Evolutionary conservation across 2,329 filamentous ascomycete genomes (phyloP).

Genomic region (Macrophomina tecta): DNA sequence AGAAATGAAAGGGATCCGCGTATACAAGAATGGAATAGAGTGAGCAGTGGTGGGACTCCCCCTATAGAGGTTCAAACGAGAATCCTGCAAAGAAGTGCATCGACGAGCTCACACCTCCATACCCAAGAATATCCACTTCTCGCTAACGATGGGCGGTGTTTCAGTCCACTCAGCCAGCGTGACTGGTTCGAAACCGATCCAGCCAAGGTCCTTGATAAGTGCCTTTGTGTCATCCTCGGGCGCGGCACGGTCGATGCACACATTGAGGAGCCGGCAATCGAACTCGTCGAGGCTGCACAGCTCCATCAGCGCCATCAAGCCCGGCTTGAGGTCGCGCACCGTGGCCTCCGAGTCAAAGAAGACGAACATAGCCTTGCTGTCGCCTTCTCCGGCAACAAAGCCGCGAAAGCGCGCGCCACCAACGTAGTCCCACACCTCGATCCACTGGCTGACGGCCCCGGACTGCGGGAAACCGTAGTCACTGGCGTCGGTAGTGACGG

Average conservation of each 20-base stretch:
- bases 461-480: conserved; percentile 1
- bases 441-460: conserved; percentile 63
- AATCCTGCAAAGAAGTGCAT: not conserved
- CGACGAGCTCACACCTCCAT: conserved; percentile 71
- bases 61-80: not conserved
- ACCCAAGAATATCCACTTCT: conserved; percentile 82
- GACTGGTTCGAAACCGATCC: conserved; percentile 88
- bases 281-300: conserved; percentile 75
- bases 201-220: conserved; percentile 82
- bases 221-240: conserved; percentile 68
- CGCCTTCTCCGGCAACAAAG: conserved; percentile 75
- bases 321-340: conserved; percentile 81
- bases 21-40: not conserved
- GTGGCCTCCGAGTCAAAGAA: conserved; percentile 82
- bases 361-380: conserved; percentile 79
- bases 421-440: conserved; percentile 85
- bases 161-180: conserved; percentile 79
- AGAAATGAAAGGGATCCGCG: not conserved
- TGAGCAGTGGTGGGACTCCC: not conserved
- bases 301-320: conserved; percentile 89
- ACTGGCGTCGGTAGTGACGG: conserved; percentile 27
- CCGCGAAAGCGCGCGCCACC: conserved; percentile 85
- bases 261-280: conserved; percentile 76
- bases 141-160: conserved; percentile 69
- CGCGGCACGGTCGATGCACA: conserved; percentile 75